Evolutionary conservation across 225 moss, liverwort and hornwort genomes (phyloP).

Genomic region (Climacium dendroides): DNA sequence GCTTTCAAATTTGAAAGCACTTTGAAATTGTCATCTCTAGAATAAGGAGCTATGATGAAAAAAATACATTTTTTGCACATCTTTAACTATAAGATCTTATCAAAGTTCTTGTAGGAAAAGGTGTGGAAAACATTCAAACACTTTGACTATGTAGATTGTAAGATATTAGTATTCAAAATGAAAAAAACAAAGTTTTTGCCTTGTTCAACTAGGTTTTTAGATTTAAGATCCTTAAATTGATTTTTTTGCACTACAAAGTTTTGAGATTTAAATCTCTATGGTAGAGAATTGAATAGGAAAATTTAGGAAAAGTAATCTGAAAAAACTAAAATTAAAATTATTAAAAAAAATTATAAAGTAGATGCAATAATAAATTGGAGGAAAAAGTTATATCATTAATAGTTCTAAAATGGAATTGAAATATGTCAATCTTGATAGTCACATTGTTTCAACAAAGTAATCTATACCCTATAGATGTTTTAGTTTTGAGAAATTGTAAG

Average conservation of each 20-base stretch:
- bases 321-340: too few relatives aligned
- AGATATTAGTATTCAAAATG: background rate
- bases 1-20: background rate
- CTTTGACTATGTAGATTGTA: too few relatives aligned
- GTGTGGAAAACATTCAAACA: background rate
- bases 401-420: too few relatives aligned
- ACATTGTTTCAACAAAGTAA: too few relatives aligned
- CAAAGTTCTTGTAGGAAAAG: background rate
- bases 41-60: background rate
- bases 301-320: too few relatives aligned
- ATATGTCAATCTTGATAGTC: too few relatives aligned
- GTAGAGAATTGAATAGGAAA: background rate
- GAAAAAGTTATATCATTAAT: too few relatives aligned
- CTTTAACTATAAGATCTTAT: background rate
- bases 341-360: too few relatives aligned
- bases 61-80: background rate
- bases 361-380: too few relatives aligned
- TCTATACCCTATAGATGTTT: too few relatives aligned
- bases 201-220: fast-evolving
- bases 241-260: background rate
- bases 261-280: background rate
- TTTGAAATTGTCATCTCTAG: background rate
- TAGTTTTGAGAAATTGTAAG: too few relatives aligned
- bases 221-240: background rate
- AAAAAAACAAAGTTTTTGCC: background rate